phyloP scores from a whole-genome alignment of 495 filamentous ascomycete genomes.

The Lasiosphaeria hispida region DNA sequence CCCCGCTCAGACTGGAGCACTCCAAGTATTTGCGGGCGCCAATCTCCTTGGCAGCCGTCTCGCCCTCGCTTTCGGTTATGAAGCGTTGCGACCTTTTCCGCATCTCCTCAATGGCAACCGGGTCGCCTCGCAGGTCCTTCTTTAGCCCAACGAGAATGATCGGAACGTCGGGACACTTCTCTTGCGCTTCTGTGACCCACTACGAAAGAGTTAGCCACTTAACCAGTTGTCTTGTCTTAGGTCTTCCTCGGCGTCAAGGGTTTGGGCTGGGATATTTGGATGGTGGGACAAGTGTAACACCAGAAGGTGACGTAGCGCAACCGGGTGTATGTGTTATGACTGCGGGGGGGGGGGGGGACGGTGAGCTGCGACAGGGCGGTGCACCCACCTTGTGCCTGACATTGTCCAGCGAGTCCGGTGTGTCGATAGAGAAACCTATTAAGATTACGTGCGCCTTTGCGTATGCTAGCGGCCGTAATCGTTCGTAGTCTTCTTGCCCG shows the following conservation, averaged over 20 bases:
- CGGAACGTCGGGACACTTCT: constrained; percentile 87
- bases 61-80: constrained; percentile 74
- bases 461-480: constrained; percentile 91
- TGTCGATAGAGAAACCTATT: constrained; percentile 94
- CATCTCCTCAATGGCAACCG: constrained; percentile 94
- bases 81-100: constrained; percentile 89
- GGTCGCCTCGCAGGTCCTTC: constrained; percentile 96
- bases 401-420: constrained; percentile 95
- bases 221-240: constrained; percentile 2
- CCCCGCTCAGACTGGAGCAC: constrained; percentile 93
- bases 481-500: constrained; percentile 98
- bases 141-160: constrained; percentile 97
- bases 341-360: not conserved
- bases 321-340: not conserved
- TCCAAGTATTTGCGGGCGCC: constrained; percentile 96
- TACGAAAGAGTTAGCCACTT: constrained; percentile 33
- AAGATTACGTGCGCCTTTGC: constrained; percentile 96
- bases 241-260: not conserved
- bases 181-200: constrained; percentile 97
- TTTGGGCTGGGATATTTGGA: not conserved
- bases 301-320: constrained; percentile 6
- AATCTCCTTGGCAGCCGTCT: constrained; percentile 75
- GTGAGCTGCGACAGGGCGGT: not conserved
- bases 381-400: constrained; percentile 87
- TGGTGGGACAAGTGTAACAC: constrained; percentile 14